Base-by-base conservation (phyloP, 2,329 filamentous ascomycete species). In the Tolypocladium pustulatum region DNA sequence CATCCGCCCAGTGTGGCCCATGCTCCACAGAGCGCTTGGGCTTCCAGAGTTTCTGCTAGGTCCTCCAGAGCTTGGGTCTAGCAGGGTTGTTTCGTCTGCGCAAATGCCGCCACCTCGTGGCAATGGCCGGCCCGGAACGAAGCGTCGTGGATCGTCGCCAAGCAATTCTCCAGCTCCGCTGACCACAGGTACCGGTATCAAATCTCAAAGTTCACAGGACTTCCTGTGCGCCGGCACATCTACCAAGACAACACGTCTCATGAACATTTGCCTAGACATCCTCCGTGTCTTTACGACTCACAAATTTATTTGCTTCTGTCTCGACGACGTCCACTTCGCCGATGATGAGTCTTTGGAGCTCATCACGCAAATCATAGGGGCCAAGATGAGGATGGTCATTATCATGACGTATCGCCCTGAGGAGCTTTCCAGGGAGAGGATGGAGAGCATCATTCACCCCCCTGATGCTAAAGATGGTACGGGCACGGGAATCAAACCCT, bases 321-420 rank as follows among this genome's bases (percentile, higher is more conserved):
- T 97, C 34, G 93, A 97, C 67, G 93, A 97, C 71, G 75, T 97
- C 37, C 91, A 97, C 66, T 94, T 91, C 71, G 91, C 91, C 8
- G 93, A 97, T 68, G 84, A 88, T 32, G 93, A 97, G 71, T 94
- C 89, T 17, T 75, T 94, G 54, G 90, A 96, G 59, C 77, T 97
- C 57, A 87, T 97, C 43, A 82, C 87, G 20, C 87, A 91, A 66
- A 91, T 97, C 57, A 84, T 96, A 58, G 80, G 81, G 56, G 85
- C 88, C 1, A 87, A 88, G 63, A 83, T 97, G 61, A 90, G 89
- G 25, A 88, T 96, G 75, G 85, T 93, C 25, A 78, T 96, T 36
- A 85, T 96, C 57, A 76, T 96, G 56, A 94, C 91, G 0, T 88
- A 87, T 64, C 83, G 83, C 55, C 85, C 86, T 1, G 84, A 89